Percentiles rank a stretch among this genome's conserved stretches.
These are phyloP conservation scores for Oemleria cerasiformis DNA, from an alignment of 306 rosid genomes.

Conservation along the genomic window DNA sequence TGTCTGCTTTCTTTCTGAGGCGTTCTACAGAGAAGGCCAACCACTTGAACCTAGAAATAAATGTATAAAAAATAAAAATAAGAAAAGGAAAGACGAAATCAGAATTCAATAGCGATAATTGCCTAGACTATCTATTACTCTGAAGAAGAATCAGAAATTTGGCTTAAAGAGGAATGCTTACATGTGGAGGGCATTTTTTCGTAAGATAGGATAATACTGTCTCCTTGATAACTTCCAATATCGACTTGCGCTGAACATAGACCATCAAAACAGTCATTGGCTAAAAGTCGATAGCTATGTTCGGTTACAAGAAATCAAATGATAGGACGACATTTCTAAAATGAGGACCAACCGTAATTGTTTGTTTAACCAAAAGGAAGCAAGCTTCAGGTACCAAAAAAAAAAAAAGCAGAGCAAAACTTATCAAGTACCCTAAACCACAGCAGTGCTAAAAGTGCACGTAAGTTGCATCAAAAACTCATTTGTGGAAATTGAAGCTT, in stretches of 20 bases:
- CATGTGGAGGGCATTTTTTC: constrained; percentile 85
- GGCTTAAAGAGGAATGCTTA: constrained; percentile 39
- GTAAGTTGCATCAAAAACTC: neutral
- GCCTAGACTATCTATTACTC: neutral
- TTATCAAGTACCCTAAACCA: neutral
- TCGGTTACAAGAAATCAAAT: neutral
- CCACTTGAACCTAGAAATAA: constrained; percentile 73
- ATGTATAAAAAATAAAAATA: neutral
- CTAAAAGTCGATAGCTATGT: neutral
- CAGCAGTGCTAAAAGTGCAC: neutral
- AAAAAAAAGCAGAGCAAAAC: neutral
- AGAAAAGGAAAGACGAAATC: neutral
- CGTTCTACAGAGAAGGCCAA: constrained; percentile 92
- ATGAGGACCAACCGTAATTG: neutral
- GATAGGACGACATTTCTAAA: neutral
- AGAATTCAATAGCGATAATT: neutral
- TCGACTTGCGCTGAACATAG: constrained; percentile 64
- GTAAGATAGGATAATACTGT: constrained; percentile 85
- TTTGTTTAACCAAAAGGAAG: neutral
- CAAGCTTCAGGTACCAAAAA: neutral
- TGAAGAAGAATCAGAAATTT: constrained; percentile 13
- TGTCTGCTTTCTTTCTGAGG: constrained; percentile 84
- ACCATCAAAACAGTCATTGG: constrained; percentile 3
- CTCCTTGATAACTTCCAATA: constrained; percentile 92
- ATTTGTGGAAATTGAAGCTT: neutral